These are phyloP conservation scores for Ustilago crameri DNA, from an alignment of 1,284 basidiomycete genomes.

Conservation along the genomic window DNA sequence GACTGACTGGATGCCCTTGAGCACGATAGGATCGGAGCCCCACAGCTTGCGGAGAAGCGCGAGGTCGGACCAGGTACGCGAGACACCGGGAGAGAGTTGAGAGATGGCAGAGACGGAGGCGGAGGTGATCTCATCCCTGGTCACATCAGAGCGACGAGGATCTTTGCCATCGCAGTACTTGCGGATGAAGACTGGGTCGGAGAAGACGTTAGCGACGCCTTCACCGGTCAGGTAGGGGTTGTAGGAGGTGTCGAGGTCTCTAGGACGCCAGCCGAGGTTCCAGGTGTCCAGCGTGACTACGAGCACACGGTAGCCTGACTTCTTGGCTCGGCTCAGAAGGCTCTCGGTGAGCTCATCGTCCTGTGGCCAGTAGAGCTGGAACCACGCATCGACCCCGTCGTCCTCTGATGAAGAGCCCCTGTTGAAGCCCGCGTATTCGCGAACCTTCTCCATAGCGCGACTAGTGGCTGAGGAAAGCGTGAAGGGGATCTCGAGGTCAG, in stretches of 20 bases:
- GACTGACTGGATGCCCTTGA: constrained; percentile 62
- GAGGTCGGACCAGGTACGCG: constrained; percentile 61
- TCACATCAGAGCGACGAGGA: constrained; percentile 43
- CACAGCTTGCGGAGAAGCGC: constrained; percentile 52
- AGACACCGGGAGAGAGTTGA: constrained; percentile 56
- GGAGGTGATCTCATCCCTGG: constrained; percentile 51
- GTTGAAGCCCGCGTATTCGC: constrained; percentile 29
- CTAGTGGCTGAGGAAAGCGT: constrained; percentile 55
- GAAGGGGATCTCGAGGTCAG: constrained; percentile 50
- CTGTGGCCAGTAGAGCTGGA: constrained; percentile 72
- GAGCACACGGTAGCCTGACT: constrained; percentile 75
- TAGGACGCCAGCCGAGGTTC: constrained; percentile 53
- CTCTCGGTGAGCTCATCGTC: constrained; percentile 76
- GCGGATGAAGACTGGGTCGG: constrained; percentile 60
- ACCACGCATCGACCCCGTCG: constrained; percentile 51
- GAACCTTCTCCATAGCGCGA: constrained; percentile 50
- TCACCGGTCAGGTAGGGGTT: constrained; percentile 75
- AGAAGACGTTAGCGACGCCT: constrained; percentile 59
- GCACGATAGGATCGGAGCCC: constrained; percentile 58
- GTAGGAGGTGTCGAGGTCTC: constrained; percentile 70
- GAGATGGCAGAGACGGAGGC: constrained; percentile 52
- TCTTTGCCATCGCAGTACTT: constrained; percentile 30
- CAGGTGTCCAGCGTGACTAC: constrained; percentile 70
- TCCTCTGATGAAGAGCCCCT: constrained; percentile 14
- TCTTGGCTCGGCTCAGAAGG: constrained; percentile 76